Conservation (phyloP, 345 rosid species). For the Clarkia xantiana region DNA sequence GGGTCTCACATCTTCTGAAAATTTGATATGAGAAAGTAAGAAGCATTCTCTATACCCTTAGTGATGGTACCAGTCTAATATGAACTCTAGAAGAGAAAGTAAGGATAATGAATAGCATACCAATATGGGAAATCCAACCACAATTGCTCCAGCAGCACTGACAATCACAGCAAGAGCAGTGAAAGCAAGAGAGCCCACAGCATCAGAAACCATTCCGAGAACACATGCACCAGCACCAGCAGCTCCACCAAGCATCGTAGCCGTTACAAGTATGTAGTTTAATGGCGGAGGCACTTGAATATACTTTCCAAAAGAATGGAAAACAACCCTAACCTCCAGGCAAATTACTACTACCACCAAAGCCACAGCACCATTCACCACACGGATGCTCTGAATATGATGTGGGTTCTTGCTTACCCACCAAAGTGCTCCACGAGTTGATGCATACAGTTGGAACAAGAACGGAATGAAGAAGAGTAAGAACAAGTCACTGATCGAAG, state of each 20-base stretch:
- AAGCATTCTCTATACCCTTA: too few species aligned
- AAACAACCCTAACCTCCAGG: conserved; percentile 90
- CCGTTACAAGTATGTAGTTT: conserved; percentile 76
- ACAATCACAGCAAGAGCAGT: conserved; percentile 71
- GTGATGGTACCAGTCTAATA: too few species aligned
- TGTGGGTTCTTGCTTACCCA: conserved; percentile 70
- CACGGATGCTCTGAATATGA: conserved; percentile 66
- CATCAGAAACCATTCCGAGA: conserved; percentile 82
- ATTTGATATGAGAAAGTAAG: too few species aligned
- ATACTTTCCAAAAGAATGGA: conserved; percentile 87
- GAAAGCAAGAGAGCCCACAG: conserved; percentile 56
- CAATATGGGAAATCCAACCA: conserved; percentile 80
- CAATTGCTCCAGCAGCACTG: conserved; percentile 87
- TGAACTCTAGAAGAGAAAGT: background rate
- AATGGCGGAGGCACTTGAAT: conserved; percentile 90
- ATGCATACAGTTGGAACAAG: conserved; percentile 77
- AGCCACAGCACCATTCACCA: conserved; percentile 85
- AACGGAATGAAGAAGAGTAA: conserved; percentile 85
- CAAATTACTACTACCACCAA: conserved; percentile 67
- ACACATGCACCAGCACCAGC: conserved; percentile 77
- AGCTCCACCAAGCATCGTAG: conserved; percentile 88
- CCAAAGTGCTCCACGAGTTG: conserved; percentile 88
- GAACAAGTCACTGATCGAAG: conserved; percentile 56
- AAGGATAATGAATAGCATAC: conserved; percentile 26
- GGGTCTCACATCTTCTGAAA: too few species aligned